These are phyloP conservation scores for Gleditsia sinensis DNA, from an alignment of 306 rosid species.

Conservation along the genomic window DNA sequence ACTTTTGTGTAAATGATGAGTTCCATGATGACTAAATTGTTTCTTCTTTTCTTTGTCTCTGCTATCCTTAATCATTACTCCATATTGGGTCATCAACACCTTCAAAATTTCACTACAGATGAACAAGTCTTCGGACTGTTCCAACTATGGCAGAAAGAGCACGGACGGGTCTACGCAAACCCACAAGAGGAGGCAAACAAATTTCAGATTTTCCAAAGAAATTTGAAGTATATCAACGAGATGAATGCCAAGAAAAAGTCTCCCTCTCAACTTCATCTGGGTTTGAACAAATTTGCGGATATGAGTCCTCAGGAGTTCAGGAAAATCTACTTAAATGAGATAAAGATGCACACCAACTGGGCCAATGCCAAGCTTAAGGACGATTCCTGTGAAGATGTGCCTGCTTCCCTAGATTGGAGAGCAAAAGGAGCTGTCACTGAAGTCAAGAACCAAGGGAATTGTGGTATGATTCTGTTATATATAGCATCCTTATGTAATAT, in stretches of 20 bases:
- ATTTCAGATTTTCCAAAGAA: slow-evolving; percentile 55
- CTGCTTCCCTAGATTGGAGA: slow-evolving; percentile 68
- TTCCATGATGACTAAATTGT: slow-evolving; percentile 31
- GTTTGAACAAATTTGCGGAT: slow-evolving; percentile 43
- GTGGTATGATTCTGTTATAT: slow-evolving; percentile 36
- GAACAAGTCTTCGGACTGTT: slow-evolving; percentile 49
- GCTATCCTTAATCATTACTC: slow-evolving; percentile 43
- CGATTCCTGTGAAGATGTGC: slow-evolving; percentile 40
- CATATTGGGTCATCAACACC: slow-evolving; percentile 24
- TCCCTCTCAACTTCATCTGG: slow-evolving; percentile 32
- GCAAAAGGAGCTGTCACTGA: slow-evolving; percentile 53
- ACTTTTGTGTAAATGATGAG: slow-evolving; percentile 33
- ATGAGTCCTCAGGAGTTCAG: slow-evolving; percentile 59
- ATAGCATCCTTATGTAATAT: too few relatives aligned
- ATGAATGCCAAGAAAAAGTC: slow-evolving; percentile 47
- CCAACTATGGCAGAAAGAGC: slow-evolving; percentile 54
- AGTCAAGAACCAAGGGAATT: slow-evolving; percentile 59
- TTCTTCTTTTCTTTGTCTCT: slow-evolving; percentile 30
- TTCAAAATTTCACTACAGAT: slow-evolving; percentile 40
- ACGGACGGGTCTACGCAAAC: slow-evolving; percentile 48
- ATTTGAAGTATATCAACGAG: slow-evolving; percentile 50
- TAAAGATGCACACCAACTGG: not conserved
- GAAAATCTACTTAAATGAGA: slow-evolving; percentile 2
- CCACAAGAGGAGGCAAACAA: slow-evolving; percentile 43
- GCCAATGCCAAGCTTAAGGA: not conserved